A percentile compares a stretch with the other conserved stretches of the same genome.
phyloP scores from a whole-genome alignment of 148 eudicot genomes.

The Persicaria maculosa region DNA sequence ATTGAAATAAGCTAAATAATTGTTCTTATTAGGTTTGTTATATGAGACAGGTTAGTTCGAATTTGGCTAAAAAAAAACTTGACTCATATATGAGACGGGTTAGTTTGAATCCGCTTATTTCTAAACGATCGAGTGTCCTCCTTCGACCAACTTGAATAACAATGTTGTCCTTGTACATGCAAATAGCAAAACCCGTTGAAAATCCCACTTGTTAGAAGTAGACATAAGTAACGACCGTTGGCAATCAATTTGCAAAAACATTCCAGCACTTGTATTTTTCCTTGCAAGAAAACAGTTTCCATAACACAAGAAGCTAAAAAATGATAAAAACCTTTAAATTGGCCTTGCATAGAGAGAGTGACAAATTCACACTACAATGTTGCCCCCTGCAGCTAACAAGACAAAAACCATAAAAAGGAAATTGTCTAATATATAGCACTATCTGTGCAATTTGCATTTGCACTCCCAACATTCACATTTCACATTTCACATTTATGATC shows the following conservation, averaged over 20 bases:
- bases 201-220: background rate
- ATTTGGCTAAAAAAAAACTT: too few species aligned
- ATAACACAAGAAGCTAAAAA: slow-evolving; percentile 1
- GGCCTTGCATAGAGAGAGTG: background rate
- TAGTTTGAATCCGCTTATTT: too few species aligned
- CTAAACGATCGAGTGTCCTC: too few species aligned
- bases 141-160: too few species aligned
- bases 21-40: too few species aligned
- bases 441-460: background rate
- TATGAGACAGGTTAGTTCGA: too few species aligned
- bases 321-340: background rate
- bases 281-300: background rate
- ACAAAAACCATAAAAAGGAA: background rate
- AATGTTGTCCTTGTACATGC: background rate
- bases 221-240: background rate
- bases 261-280: background rate
- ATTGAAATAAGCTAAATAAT: too few species aligned
- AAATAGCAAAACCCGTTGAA: background rate
- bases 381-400: background rate
- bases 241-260: slow-evolving; percentile 5
- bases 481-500: background rate
- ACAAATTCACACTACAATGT: background rate
- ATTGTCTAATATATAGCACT: background rate
- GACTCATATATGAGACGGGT: too few species aligned
- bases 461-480: background rate